phyloP scores from a whole-genome alignment of 345 rosid species.

The Draba incana region DNA sequence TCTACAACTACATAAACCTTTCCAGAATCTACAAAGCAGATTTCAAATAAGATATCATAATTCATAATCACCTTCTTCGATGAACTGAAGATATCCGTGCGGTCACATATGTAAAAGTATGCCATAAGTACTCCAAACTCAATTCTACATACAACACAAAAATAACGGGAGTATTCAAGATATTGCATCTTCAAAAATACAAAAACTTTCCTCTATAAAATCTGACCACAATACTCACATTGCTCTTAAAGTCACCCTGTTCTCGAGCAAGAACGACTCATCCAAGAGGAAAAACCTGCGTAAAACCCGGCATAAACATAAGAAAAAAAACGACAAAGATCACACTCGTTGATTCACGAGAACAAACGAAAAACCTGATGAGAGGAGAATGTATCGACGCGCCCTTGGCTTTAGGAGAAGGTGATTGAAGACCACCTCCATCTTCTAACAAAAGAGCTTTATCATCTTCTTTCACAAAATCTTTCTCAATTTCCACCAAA shows the following conservation, averaged over 20 bases:
- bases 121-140: conserved; percentile 69
- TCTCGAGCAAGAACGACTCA: conserved; percentile 82
- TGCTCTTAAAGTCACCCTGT: conserved; percentile 80
- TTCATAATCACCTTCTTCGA: conserved; percentile 67
- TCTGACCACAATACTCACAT: conserved; percentile 56
- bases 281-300: conserved; percentile 82
- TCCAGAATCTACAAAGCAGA: conserved; percentile 4
- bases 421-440: conserved; percentile 73
- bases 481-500: conserved; percentile 67
- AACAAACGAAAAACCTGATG: conserved; percentile 40
- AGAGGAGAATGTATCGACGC: conserved; percentile 57
- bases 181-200: conserved; percentile 1
- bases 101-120: conserved; percentile 84
- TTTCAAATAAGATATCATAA: conserved; percentile 24
- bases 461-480: conserved; percentile 66
- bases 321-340: background rate
- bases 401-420: conserved; percentile 70
- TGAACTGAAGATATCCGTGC: conserved; percentile 78
- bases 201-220: conserved; percentile 12
- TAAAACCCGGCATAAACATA: conserved; percentile 14
- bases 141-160: conserved; percentile 53
- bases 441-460: conserved; percentile 81
- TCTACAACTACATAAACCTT: conserved; percentile 4
- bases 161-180: background rate
- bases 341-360: background rate